Evolutionary conservation across 805 yeast genomes (phyloP), one percentile per base, ranked within the genome.

Genomic region (Cyberlindnera bimundalis): DNA sequence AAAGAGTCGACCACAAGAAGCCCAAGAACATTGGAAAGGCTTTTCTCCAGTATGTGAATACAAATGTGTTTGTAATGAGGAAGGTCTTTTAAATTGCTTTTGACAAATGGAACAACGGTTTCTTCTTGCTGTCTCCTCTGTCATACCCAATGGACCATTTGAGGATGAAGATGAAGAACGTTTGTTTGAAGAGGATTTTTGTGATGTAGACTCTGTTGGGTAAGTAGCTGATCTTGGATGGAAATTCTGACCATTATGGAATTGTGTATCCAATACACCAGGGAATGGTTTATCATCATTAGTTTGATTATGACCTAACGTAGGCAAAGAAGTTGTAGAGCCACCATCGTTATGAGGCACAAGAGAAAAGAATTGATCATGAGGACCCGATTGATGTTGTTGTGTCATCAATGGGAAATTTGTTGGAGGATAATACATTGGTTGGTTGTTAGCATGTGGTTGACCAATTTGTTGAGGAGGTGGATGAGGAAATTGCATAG

Each of bases 21-120:
- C 65, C 78, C 84, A 81, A 13, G 66, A 59, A 58, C 88, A 82
- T 41, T 65, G 64, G 56, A 77, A 82, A 8, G 89, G 89, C 50
- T 81, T 81, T 54, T 80, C 88, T n/a, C 89, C 89, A 0, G 88
- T 81, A 59, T 88, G 96, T 6, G 85, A 82, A 49, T 86, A 76
- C 49, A 74, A 68, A 61, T 88, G 96, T 4, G 90, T 87, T 47
- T 80, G 82, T 40, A 87, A 66, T 1, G 93, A 86, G 10, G 89
- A 81, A 8, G 95, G 90, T 55, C 95, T 74, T 51, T 85, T 81
- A 66, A 88, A 88, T 39, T 76, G 79, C 59, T 87, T 86, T 34
- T 76, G 72, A 60, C 96, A 87, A 14, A 79, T 71, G 13, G 59
- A 63, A 43, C 73, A 68, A 37, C 75, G 61, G 51, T 75, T 76